Base-by-base conservation (phyloP, 2,329 filamentous ascomycete genomes). In the Immersiporthe knoxdaviesiana region DNA sequence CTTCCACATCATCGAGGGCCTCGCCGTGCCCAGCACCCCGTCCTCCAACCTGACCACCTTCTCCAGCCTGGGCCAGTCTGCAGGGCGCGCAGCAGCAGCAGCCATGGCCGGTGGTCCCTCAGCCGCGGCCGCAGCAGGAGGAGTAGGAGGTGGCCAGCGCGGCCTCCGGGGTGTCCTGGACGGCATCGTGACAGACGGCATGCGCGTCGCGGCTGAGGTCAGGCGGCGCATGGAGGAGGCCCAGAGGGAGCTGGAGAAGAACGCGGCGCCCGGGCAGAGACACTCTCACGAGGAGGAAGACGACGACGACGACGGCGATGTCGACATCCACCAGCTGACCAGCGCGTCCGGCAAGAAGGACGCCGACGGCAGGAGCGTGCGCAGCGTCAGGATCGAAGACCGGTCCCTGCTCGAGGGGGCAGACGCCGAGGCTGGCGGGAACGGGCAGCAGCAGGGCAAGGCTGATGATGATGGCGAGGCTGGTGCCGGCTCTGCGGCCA, bases 161-260 rank as follows among this genome's bases (percentile, higher is more conserved):
- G 93, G 96, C 30, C 85, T 99, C 1, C 88, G 96, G 56, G 96
- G 96, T 27, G 96, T 99, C 70, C 84, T 99, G 52, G 96, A 99
- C 81, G 97, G 97, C 75, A 98, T 99, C 75, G 96, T 98, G 72
- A 97, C 92, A 1, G 96, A 99, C 77, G 96, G 96, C 56, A 97
- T 98, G 90, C 91, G 95, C 44, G 95, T 98, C 69, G 96, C 96
- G 0, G 92, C 91, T 0, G 96, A 99, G 79, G 95, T 99, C 65
- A 87, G 92, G 73, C 89, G 94, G 75, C 87, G 94, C 59, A 97
- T 98, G 91, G 95, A 99, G 72, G 96, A 99, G 78, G 95, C 95
- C 3, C 94, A 97, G 79, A 90, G 90, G 74, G 95, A 98, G 77
- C 82, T 97, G 73, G 95, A 97, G 80, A 91, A 90, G 79, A 94